Evolutionary conservation across 108 stramenopile species (phyloP), one percentile per base, ranked within the genome.

Genomic region (Skeletonema potamos): DNA sequence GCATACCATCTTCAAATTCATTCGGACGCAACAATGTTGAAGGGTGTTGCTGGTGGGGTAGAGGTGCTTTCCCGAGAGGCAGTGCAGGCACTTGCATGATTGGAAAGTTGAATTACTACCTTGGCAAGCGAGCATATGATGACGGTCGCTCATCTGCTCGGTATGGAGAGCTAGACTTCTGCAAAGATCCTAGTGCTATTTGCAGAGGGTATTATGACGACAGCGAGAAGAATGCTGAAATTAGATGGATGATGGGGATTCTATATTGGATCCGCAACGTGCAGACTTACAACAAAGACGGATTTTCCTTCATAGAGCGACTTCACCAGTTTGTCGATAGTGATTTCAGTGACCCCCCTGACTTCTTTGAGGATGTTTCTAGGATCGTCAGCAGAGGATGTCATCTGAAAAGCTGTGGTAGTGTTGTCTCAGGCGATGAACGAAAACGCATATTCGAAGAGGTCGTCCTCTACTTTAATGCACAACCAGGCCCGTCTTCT

Each of bases 1-100:
- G 66, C 9, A 56, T 64, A 26, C 78, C 78, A n/a, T 39, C 78
- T 0, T 27, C 64, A 36, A 79, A 79, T 28, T 72, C 78, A 17
- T 59, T 59, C 18, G 72, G 72, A 13, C 54, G 66, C 15, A 73
- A 62, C 27, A 64, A 73, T 28, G 56, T 73, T 7, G 72, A 73
- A 27, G 70, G 77, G n/a, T 82, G 81, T 54, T 76, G 80, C 29
- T 81, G 74, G 74, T 76, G 80, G 80, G 74, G 74, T 1, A 13
- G 74, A 33, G 80, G 80, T 46, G 69, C 70, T 1, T 72, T 81
- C 12, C 70, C 78, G 7, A 41, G 78, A 7, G 75, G 70, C 43
- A 66, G 74, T 10, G 54, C 80, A 11, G 80, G 80, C 2, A 72
- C 71, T 1, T 81, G 80, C 18, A 63, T 55, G 30, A 60, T 81